These are phyloP conservation scores for Hibiscus syriacus DNA, from an alignment of 345 rosid genomes.

Conservation along the genomic window DNA sequence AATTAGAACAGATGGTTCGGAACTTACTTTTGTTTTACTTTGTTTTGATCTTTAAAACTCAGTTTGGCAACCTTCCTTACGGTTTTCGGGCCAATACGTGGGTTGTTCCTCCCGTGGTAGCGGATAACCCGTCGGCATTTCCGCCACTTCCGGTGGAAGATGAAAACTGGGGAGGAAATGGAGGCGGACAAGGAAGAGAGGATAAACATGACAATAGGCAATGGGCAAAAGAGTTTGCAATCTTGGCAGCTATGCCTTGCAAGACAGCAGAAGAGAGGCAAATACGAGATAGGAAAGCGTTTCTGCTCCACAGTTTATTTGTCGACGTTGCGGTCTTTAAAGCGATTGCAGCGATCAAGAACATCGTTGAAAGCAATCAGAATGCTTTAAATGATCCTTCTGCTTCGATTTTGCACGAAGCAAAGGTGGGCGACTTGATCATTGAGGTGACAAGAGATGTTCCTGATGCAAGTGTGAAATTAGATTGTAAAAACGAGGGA, in stretches of 20 bases:
- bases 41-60: constrained; percentile 10
- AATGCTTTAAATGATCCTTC: constrained; percentile 22
- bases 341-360: constrained; percentile 55
- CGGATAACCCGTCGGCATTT: constrained; percentile 60
- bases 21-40: neutral
- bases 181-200: constrained; percentile 79
- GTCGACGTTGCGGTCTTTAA: constrained; percentile 77
- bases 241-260: constrained; percentile 90
- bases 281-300: constrained; percentile 81
- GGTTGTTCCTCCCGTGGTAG: constrained; percentile 85
- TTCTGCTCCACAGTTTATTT: constrained; percentile 79
- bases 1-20: neutral
- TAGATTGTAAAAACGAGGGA: constrained; percentile 62
- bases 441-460: constrained; percentile 61
- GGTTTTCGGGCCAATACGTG: constrained; percentile 93
- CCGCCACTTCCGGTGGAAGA: constrained; percentile 79
- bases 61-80: constrained; percentile 97
- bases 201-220: constrained; percentile 51
- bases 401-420: constrained; percentile 37
- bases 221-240: constrained; percentile 87
- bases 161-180: constrained; percentile 86
- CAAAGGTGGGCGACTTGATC: constrained; percentile 63
- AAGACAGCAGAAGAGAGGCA: constrained; percentile 94
- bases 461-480: constrained; percentile 62
- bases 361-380: constrained; percentile 35